A percentile compares a stretch with the other conserved stretches of the same genome.
Evolutionary conservation across 78 protist genomes (phyloP).

Genomic region (Diacronema lutheri): DNA sequence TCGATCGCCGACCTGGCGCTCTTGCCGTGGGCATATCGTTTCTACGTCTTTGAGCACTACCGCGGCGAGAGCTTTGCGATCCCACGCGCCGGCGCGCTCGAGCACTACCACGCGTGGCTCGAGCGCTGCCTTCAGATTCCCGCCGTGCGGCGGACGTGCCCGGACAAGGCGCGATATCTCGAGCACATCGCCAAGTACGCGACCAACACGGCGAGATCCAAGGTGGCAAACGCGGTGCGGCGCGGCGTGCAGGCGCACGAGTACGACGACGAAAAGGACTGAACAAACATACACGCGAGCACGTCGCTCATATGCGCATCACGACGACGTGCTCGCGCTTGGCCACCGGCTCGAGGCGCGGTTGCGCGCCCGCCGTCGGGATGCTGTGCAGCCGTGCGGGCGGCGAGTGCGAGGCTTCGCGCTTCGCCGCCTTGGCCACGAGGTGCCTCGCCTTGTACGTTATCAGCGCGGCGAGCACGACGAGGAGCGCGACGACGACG

Average conservation of each 20-base stretch:
- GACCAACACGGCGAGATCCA: neutral
- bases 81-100: neutral
- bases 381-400: too few relatives aligned
- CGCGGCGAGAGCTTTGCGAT: neutral
- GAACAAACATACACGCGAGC: too few relatives aligned
- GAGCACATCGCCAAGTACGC: slow-evolving; percentile 9
- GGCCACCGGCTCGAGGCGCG: too few relatives aligned
- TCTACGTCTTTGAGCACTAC: slow-evolving; percentile 11
- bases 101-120: neutral
- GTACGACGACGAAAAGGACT: neutral
- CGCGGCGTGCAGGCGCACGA: slow-evolving; percentile 13
- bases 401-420: too few relatives aligned
- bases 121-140: neutral
- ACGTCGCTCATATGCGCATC: too few relatives aligned
- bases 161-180: slow-evolving; percentile 2
- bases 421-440: too few relatives aligned
- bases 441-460: too few relatives aligned
- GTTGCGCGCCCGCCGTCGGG: too few relatives aligned
- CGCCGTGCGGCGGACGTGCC: neutral
- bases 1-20: neutral
- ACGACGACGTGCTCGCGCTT: too few relatives aligned
- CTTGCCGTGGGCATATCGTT: neutral
- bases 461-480: too few relatives aligned
- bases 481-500: too few relatives aligned
- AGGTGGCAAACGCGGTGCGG: slow-evolving; percentile 12